Evolutionary conservation across 352 stramenopile species (phyloP).

Genomic region (Phytophthora europaea): DNA sequence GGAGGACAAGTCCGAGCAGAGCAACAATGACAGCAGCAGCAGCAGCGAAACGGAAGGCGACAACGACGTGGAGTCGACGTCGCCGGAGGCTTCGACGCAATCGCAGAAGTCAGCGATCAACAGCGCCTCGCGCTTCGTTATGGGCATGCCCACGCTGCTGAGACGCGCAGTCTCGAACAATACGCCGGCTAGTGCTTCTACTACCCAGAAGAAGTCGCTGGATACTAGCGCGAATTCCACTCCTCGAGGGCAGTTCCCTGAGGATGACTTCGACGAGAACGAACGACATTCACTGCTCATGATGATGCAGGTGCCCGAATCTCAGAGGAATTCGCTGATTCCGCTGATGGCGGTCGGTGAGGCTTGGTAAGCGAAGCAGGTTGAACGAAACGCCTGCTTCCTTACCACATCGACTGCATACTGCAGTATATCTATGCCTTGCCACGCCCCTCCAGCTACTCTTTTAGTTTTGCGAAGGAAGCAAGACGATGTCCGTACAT

Average conservation of each 20-base stretch:
- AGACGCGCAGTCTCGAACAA: slow-evolving; percentile 49
- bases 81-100: not conserved
- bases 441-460: slow-evolving; percentile 19
- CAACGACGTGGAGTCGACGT: slow-evolving; percentile 5
- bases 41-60: slow-evolving; percentile 21
- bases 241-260: slow-evolving; percentile 22
- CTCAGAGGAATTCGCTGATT: slow-evolving; percentile 57
- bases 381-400: not conserved
- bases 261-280: slow-evolving; percentile 51
- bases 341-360: slow-evolving; percentile 72
- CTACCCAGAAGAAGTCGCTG: slow-evolving; percentile 35
- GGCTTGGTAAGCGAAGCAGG: slow-evolving; percentile 33
- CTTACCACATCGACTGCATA: slow-evolving; percentile 21
- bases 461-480: slow-evolving; percentile 35
- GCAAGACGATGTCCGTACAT: slow-evolving; percentile 21
- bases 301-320: slow-evolving; percentile 71
- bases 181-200: slow-evolving; percentile 11
- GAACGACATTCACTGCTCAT: slow-evolving; percentile 70
- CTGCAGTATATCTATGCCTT: slow-evolving; percentile 40
- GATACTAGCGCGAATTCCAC: slow-evolving; percentile 39
- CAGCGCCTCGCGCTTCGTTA: slow-evolving; percentile 64
- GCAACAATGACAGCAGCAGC: slow-evolving; percentile 1
- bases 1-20: slow-evolving; percentile 21
- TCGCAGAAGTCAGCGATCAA: slow-evolving; percentile 33
- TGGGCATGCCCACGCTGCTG: slow-evolving; percentile 70